A percentile compares a stretch with the other conserved stretches of the same genome.
These are phyloP conservation scores for Claviceps sp. DNA, from an alignment of 2,329 filamentous ascomycete species.

Conservation along the genomic window DNA sequence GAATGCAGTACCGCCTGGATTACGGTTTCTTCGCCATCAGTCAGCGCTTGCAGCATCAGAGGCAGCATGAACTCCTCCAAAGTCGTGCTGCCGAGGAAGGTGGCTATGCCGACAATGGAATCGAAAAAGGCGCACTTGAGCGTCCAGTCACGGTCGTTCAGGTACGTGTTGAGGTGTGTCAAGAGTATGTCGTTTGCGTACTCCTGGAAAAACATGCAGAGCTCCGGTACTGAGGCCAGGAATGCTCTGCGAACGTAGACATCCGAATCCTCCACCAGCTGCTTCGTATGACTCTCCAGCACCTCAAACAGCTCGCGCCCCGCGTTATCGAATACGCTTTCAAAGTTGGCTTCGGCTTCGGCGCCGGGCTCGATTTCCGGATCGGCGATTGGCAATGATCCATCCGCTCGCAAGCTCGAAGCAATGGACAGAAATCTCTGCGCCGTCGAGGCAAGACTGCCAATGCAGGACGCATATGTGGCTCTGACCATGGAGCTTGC, in stretches of 20 bases:
- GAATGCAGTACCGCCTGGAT: constrained; percentile 83
- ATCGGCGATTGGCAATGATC: constrained; percentile 62
- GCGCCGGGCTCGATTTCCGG: constrained; percentile 64
- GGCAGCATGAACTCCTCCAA: constrained; percentile 93
- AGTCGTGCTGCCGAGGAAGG: constrained; percentile 77
- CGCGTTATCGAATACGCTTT: constrained; percentile 79
- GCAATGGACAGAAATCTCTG: constrained; percentile 81
- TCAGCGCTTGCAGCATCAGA: constrained; percentile 87
- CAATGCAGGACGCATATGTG: constrained; percentile 85
- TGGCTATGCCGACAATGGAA: constrained; percentile 81
- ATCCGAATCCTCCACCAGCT: constrained; percentile 75
- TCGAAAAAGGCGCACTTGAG: constrained; percentile 95
- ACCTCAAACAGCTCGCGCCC: constrained; percentile 67
- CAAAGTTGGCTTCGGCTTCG: constrained; percentile 56
- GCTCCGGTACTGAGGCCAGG: constrained; percentile 74
- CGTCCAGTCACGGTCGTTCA: constrained; percentile 94
- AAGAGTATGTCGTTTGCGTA: constrained; percentile 92
- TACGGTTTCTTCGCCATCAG: constrained; percentile 86
- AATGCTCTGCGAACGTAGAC: constrained; percentile 82
- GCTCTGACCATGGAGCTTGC: constrained; percentile 64
- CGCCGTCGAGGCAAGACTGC: constrained; percentile 75
- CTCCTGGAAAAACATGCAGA: constrained; percentile 91
- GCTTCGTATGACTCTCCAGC: constrained; percentile 81
- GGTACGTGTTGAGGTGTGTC: constrained; percentile 89
- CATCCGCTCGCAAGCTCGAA: constrained; percentile 72